Percentiles rank a stretch among this genome's conserved stretches.
phyloP scores from a whole-genome alignment of 495 filamentous ascomycete species.

The Penicillium canariense region DNA sequence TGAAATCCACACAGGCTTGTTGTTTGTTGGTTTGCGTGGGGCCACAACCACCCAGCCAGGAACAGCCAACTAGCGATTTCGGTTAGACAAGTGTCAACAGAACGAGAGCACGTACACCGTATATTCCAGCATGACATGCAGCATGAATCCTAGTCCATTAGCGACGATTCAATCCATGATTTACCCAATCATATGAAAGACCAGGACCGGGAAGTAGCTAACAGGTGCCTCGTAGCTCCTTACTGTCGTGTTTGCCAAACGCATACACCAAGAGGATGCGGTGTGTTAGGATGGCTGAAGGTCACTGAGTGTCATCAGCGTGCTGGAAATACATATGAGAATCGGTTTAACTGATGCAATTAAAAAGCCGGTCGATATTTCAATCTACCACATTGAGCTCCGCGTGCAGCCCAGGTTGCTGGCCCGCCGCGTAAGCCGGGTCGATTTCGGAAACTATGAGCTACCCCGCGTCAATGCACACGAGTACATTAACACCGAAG shows the following conservation, averaged over 20 bases:
- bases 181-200: too few relatives aligned
- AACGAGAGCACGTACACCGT: too few relatives aligned
- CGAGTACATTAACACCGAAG: not conserved
- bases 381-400: not conserved
- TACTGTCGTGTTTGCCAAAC: not conserved
- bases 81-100: too few relatives aligned
- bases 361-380: not conserved
- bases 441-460: not conserved
- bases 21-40: too few relatives aligned
- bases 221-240: too few relatives aligned
- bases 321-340: not conserved
- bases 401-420: not conserved
- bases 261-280: not conserved
- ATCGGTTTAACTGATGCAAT: not conserved
- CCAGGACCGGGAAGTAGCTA: too few relatives aligned
- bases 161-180: too few relatives aligned
- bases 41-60: too few relatives aligned
- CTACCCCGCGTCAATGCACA: not conserved
- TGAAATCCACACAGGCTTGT: slow-evolving; percentile 13
- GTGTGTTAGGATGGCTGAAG: not conserved
- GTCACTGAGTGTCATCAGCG: not conserved
- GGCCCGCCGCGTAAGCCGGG: not conserved
- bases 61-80: too few relatives aligned
- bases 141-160: too few relatives aligned
- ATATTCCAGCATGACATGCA: too few relatives aligned